These are phyloP conservation scores for Gamsiella multidivaricata DNA, from an alignment of 192 early-diverging fungal genomes.

Conservation along the genomic window DNA sequence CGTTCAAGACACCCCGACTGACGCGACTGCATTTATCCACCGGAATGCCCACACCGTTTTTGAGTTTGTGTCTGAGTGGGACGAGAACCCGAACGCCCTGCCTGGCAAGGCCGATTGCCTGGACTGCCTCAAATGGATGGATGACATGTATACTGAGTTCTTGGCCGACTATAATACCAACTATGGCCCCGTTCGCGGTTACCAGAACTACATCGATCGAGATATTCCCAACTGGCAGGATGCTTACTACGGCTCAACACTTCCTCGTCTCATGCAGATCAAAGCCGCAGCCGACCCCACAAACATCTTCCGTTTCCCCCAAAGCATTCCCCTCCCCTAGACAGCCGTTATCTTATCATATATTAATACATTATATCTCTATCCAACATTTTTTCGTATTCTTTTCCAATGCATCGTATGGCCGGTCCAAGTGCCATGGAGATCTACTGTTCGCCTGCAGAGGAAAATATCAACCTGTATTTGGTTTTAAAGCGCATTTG, in stretches of 20 bases:
- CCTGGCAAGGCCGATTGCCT: conserved; percentile 27
- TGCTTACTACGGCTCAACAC: conserved; percentile 45
- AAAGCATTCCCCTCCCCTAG: conserved; percentile 44
- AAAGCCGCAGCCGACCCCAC: conserved; percentile 36
- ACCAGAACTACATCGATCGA: conserved; percentile 56
- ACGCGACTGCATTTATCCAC: conserved; percentile 52
- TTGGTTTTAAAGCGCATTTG: too few species aligned
- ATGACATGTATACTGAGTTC: conserved; percentile 49
- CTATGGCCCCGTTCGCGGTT: conserved; percentile 26
- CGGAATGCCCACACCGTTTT: conserved; percentile 40
- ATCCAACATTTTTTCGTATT: too few species aligned
- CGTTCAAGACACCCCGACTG: conserved; percentile 8
- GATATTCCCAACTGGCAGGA: conserved; percentile 35
- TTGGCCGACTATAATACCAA: conserved; percentile 22
- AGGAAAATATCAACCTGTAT: too few species aligned
- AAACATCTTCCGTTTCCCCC: conserved; percentile 51
- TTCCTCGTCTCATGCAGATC: conserved; percentile 25
- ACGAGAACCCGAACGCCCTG: conserved; percentile 15
- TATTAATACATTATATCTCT: too few species aligned
- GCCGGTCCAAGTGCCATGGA: too few species aligned
- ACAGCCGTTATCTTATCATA: neutral
- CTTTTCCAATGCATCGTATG: too few species aligned
- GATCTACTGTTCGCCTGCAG: too few species aligned
- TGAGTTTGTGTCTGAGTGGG: conserved; percentile 53
- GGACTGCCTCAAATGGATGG: conserved; percentile 39